Conservation (phyloP, 148 eudicot genomes). For the Rheum nobile region DNA sequence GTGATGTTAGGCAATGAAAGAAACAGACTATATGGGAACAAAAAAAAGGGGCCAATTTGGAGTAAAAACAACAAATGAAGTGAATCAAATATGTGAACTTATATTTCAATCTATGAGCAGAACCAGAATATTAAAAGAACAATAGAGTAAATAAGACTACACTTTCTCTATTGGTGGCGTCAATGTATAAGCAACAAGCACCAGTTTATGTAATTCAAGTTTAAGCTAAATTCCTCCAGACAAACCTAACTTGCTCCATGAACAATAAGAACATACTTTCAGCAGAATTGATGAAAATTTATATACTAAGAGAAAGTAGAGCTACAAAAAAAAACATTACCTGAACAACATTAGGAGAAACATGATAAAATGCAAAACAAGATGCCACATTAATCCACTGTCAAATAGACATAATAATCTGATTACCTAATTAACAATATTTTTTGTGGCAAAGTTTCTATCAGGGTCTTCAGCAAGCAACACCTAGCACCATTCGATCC, state of each 20-base stretch:
- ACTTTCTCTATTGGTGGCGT: background rate
- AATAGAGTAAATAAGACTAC: background rate
- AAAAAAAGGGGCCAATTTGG: too few relatives aligned
- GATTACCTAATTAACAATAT: background rate
- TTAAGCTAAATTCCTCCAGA: background rate
- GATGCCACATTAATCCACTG: background rate
- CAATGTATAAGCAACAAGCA: background rate
- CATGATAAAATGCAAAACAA: conserved; percentile 1
- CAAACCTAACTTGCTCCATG: background rate
- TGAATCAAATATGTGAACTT: too few relatives aligned
- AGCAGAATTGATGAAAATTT: background rate
- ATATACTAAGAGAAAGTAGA: background rate
- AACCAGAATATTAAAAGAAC: background rate
- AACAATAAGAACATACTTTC: background rate
- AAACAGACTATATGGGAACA: too few relatives aligned
- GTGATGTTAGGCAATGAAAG: too few relatives aligned
- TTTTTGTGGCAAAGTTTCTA: background rate
- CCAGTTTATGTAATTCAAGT: background rate
- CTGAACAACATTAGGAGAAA: background rate
- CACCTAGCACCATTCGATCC: background rate
- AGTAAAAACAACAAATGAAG: too few relatives aligned
- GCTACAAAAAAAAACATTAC: background rate
- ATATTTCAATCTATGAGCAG: too few relatives aligned
- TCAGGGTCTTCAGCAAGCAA: background rate
- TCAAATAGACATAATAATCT: background rate